phyloP scores from a whole-genome alignment of 2,329 filamentous ascomycete species.

The Cladosporium sp. region DNA sequence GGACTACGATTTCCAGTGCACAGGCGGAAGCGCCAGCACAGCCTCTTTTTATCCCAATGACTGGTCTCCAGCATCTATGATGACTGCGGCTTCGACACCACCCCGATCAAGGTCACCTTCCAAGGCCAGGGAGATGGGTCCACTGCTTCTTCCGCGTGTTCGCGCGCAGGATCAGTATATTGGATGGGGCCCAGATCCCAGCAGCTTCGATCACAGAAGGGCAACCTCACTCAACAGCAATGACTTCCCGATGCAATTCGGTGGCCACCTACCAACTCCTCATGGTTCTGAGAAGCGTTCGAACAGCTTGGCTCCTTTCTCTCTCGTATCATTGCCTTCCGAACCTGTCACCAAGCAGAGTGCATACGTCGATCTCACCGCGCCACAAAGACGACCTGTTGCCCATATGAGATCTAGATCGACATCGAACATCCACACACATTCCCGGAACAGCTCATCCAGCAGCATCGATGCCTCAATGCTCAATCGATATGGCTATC shows the following conservation, averaged over 20 bases:
- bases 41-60: constrained; percentile 26
- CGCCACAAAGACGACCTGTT: constrained; percentile 27
- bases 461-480: constrained; percentile 37
- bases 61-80: constrained; percentile 35
- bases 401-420: constrained; percentile 31
- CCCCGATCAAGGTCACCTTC: constrained; percentile 28
- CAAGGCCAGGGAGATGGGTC: constrained; percentile 32
- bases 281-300: constrained; percentile 27
- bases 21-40: constrained; percentile 36
- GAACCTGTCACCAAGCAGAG: constrained; percentile 24
- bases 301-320: constrained; percentile 28
- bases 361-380: constrained; percentile 23
- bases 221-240: constrained; percentile 34
- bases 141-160: constrained; percentile 31
- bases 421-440: constrained; percentile 30
- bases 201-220: constrained; percentile 27
- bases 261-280: constrained; percentile 24
- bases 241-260: constrained; percentile 30
- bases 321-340: constrained; percentile 17
- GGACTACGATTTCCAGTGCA: constrained; percentile 30
- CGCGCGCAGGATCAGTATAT: constrained; percentile 32
- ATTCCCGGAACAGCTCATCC: constrained; percentile 35
- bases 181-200: constrained; percentile 20
- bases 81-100: constrained; percentile 35
- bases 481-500: constrained; percentile 67